Evolutionary conservation across 805 yeast genomes (phyloP), one percentile per base, ranked within the genome.

Genomic region (Teunomyces lycoperdinae): DNA sequence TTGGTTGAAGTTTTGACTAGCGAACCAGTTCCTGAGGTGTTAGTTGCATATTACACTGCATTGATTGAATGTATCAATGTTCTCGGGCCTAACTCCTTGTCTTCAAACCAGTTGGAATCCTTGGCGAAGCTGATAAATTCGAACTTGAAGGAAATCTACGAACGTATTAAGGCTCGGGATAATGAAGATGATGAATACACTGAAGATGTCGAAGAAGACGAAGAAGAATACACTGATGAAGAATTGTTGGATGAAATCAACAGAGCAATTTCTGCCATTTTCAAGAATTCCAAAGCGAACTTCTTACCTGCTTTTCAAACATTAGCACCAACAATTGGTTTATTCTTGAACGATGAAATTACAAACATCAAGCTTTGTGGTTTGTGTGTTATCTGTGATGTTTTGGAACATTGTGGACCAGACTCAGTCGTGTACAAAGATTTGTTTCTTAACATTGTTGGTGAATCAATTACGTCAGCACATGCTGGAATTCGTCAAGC

Each of bases 231-330:
- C 56, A 84, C 94, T 1, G 98, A 94, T 64, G 97, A 90, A 61
- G 97, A 91, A 61, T 71, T 94, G 41, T 69, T 90, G 44, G 95
- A 89, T 58, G 96, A 92, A 62, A 81, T 90, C 53, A 87, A 86
- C 63, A 87, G 85, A 62, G 83, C 86, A 1, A 66, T 94, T 33
- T 76, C 85, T 6, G 76, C 85, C 0, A 74, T 89, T 13, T 86
- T 92, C 76, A 85, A 81, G 63, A 77, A 79, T 36, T 72, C 80
- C 17, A 78, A 80, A 53, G 66, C 74, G 5, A 71, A 71, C 47
- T 88, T 87, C 64, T 62, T 89, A 47, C 80, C 83, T 9, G 78
- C 80, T 3, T 87, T 87, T 68, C 85, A 84, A 62, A 61, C 69
- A 3, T 60, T 89, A 51, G 74, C 84, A 54, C 87, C 91, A 28